Conservation (phyloP, 140 eudicot species). For the Artemisia princeps region DNA sequence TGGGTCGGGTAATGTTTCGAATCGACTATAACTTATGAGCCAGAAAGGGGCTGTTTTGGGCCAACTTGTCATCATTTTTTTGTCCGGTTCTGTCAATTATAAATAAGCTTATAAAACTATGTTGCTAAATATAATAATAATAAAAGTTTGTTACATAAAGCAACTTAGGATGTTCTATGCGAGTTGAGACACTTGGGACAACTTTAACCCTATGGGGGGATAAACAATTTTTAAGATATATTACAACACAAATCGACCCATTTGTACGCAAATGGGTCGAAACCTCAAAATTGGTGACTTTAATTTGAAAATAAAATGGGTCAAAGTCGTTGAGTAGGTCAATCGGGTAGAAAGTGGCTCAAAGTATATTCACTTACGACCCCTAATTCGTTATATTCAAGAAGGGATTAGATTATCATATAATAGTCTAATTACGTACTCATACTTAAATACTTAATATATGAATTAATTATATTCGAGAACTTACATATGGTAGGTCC, state of each 20-base stretch:
- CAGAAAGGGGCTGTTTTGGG: neutral
- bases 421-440: no score
- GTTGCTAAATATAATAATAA: neutral
- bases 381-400: neutral
- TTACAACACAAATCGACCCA: neutral
- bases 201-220: neutral
- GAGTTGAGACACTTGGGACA: neutral
- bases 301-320: neutral
- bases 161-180: neutral
- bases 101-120: constrained; percentile 1
- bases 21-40: neutral
- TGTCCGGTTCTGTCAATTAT: neutral
- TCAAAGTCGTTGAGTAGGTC: neutral
- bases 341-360: neutral
- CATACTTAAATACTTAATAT: neutral
- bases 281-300: neutral
- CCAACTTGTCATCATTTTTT: neutral
- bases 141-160: neutral
- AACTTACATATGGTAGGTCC: constrained; percentile 45
- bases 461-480: neutral
- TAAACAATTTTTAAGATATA: neutral
- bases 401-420: neutral
- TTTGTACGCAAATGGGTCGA: neutral
- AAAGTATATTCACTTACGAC: neutral
- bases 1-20: neutral